phyloP scores from a whole-genome alignment of 2,329 filamentous ascomycete species.

The Volutella citrinella region DNA sequence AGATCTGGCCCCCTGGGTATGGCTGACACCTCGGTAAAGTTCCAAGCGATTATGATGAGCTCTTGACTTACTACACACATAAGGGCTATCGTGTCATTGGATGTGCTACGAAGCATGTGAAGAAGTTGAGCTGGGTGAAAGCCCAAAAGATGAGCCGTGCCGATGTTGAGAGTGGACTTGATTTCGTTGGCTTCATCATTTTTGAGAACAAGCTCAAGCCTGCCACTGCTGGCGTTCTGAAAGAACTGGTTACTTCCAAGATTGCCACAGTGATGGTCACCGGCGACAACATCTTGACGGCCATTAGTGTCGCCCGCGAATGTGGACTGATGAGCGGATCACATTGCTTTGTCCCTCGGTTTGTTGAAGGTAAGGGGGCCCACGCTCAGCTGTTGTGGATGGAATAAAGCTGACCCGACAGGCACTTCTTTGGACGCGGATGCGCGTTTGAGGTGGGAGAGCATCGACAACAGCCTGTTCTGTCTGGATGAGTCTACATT shows the following conservation, averaged over 20 bases:
- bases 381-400: too few relatives aligned
- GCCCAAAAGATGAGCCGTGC: constrained; percentile 88
- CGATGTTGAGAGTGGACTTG: constrained; percentile 78
- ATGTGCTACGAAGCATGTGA: constrained; percentile 84
- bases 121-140: constrained; percentile 88
- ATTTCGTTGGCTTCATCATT: constrained; percentile 94
- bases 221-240: constrained; percentile 75
- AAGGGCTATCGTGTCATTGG: constrained; percentile 95
- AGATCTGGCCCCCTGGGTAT: too few relatives aligned
- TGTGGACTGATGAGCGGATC: constrained; percentile 79
- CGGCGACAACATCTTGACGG: constrained; percentile 95
- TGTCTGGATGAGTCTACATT: constrained; percentile 77
- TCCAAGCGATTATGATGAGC: constrained; percentile 84
- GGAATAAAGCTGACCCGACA: constrained; percentile 27
- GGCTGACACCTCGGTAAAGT: too few relatives aligned
- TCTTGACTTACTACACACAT: constrained; percentile 88
- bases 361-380: constrained; percentile 64
- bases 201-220: constrained; percentile 99
- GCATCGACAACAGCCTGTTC: constrained; percentile 81
- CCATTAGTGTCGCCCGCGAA: constrained; percentile 91
- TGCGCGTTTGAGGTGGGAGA: constrained; percentile 82
- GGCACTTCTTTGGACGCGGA: constrained; percentile 72
- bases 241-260: constrained; percentile 76
- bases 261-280: constrained; percentile 96
- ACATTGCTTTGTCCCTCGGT: constrained; percentile 91